Percentiles rank a stretch among this genome's conserved stretches.
Conservation (phyloP, 1,284 basidiomycete genomes). For the Trichosporon sp. region DNA sequence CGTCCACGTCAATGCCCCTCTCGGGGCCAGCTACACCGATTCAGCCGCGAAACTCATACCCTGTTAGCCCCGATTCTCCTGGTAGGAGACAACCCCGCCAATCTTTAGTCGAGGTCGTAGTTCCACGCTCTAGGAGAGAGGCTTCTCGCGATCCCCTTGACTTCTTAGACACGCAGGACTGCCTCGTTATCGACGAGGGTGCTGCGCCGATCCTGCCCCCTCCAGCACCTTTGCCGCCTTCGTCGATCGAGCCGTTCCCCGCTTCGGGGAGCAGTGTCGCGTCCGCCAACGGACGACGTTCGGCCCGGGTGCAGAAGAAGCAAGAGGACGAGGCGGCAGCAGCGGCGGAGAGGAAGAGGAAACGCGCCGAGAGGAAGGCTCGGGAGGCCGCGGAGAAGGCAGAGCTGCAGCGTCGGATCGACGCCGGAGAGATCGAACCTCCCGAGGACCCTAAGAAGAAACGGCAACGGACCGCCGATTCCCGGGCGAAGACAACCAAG, state of each 20-base stretch:
- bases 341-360: constrained; percentile 35
- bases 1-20: neutral
- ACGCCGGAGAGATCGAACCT: constrained; percentile 1
- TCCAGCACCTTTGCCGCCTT: neutral
- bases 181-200: neutral
- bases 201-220: constrained; percentile 14
- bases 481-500: constrained; percentile 22
- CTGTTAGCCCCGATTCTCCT: constrained; percentile 10
- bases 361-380: constrained; percentile 33
- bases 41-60: neutral
- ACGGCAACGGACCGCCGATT: constrained; percentile 24
- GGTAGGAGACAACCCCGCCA: neutral
- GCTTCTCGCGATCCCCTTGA: constrained; percentile 3
- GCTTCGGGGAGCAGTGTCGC: neutral
- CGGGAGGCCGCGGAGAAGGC: constrained; percentile 22
- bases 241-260: neutral
- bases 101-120: neutral
- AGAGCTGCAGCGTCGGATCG: constrained; percentile 16
- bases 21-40: neutral
- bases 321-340: constrained; percentile 35
- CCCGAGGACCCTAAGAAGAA: constrained; percentile 19
- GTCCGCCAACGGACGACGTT: constrained; percentile 22
- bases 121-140: constrained; percentile 15
- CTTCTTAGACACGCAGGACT: neutral
- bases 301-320: constrained; percentile 32